These are phyloP conservation scores for Mollisia scopiformis DNA, from an alignment of 2,329 filamentous ascomycete genomes.

Conservation along the genomic window DNA sequence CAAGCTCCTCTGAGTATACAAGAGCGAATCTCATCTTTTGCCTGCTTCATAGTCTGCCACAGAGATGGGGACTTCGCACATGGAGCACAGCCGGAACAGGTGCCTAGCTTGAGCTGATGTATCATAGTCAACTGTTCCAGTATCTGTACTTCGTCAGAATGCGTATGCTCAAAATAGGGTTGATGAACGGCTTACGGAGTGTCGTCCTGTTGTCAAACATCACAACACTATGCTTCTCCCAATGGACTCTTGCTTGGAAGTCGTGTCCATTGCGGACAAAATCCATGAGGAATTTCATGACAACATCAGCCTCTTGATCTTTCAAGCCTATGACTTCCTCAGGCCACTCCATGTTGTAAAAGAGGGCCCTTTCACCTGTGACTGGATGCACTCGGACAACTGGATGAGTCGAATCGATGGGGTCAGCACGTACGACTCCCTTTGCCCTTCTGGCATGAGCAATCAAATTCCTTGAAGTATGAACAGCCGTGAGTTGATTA, in stretches of 20 bases:
- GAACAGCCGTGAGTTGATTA: conserved; percentile 67
- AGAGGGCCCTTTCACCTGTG: conserved; percentile 73
- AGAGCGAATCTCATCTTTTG: neutral
- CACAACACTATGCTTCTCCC: conserved; percentile 56
- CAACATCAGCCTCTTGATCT: conserved; percentile 66
- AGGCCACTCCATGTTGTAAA: conserved; percentile 71
- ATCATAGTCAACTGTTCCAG: conserved; percentile 54
- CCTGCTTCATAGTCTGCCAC: conserved; percentile 33
- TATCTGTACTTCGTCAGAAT: conserved; percentile 40
- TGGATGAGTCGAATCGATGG: conserved; percentile 67
- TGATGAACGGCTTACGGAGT: conserved; percentile 42
- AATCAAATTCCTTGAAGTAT: conserved; percentile 57
- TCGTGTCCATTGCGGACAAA: conserved; percentile 69
- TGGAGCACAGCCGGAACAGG: conserved; percentile 51
- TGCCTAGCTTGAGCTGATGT: conserved; percentile 48
- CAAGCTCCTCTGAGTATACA: neutral
- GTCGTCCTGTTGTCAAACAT: conserved; percentile 52
- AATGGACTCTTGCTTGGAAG: conserved; percentile 72
- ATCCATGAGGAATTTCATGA: conserved; percentile 67
- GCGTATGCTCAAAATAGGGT: neutral
- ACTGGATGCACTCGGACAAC: conserved; percentile 72
- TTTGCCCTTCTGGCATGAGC: conserved; percentile 55
- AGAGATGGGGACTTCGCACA: conserved; percentile 52
- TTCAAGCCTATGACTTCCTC: conserved; percentile 69
- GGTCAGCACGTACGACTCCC: conserved; percentile 65